A percentile compares a stretch with the other conserved stretches of the same genome.
Evolutionary conservation across 225 moss, liverwort and hornwort species (phyloP).

Genomic region (Thuidium tamariscinum): DNA sequence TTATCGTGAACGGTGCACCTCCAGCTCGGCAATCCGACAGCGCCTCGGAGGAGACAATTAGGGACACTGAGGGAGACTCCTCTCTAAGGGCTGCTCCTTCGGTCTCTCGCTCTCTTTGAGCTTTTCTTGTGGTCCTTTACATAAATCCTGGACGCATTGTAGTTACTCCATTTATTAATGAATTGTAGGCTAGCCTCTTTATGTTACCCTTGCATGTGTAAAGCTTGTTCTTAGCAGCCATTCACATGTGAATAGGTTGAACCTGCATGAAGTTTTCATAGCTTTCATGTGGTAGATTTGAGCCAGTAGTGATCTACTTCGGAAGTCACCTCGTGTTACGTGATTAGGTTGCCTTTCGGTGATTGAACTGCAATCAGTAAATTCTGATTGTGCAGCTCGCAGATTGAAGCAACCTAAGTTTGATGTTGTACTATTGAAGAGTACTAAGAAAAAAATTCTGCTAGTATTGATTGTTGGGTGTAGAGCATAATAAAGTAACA

Average conservation of each 20-base stretch:
- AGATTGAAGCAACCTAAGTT: neutral
- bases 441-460: neutral
- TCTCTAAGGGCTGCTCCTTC: constrained; percentile 4
- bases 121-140: neutral
- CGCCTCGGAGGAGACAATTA: constrained; percentile 3
- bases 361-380: neutral
- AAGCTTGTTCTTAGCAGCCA: neutral
- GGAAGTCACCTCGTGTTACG: constrained; percentile 4
- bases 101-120: constrained; percentile 2
- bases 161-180: neutral
- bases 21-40: constrained; percentile 10
- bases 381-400: neutral
- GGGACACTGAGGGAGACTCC: neutral
- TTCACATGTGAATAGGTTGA: neutral
- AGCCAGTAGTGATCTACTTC: neutral
- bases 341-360: constrained; percentile 1
- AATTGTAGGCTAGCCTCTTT: neutral
- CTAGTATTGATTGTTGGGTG: neutral
- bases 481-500: constrained; percentile 2
- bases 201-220: neutral
- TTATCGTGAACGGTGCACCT: constrained; percentile 63
- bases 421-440: neutral
- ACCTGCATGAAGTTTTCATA: neutral
- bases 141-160: neutral
- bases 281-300: constrained; percentile 4